Conservation (phyloP, 176 grass and related monocot species). For the Ensete ventricosum region DNA sequence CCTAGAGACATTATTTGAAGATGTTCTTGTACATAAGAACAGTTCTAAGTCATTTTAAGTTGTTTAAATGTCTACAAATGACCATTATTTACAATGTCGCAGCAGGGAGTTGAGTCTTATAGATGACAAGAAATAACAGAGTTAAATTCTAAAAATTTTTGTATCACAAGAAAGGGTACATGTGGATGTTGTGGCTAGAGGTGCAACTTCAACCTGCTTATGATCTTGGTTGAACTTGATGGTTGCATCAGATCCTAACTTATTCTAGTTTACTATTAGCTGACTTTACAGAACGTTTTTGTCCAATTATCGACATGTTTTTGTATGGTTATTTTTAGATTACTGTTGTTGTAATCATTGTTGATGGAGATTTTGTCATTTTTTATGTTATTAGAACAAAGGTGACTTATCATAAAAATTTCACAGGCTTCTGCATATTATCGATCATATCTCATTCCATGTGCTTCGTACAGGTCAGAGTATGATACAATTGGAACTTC, state of each 20-base stretch:
- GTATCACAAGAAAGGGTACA: not conserved
- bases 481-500: slow-evolving; percentile 92
- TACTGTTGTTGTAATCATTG: not conserved
- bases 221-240: not conserved
- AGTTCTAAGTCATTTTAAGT: too few relatives aligned
- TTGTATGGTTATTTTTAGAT: not conserved
- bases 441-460: not conserved
- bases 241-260: not conserved
- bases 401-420: not conserved
- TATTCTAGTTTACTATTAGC: not conserved
- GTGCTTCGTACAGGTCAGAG: slow-evolving; percentile 48
- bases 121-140: too few relatives aligned
- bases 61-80: too few relatives aligned
- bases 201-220: not conserved
- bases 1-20: too few relatives aligned
- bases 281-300: not conserved
- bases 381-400: not conserved
- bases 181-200: not conserved
- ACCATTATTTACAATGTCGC: too few relatives aligned
- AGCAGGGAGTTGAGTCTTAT: too few relatives aligned
- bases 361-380: not conserved
- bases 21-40: too few relatives aligned
- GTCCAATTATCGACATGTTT: not conserved
- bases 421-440: not conserved
- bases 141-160: too few relatives aligned